These are phyloP conservation scores for Salicornia ramosissima DNA, from an alignment of 148 eudicot species.

Conservation along the genomic window DNA sequence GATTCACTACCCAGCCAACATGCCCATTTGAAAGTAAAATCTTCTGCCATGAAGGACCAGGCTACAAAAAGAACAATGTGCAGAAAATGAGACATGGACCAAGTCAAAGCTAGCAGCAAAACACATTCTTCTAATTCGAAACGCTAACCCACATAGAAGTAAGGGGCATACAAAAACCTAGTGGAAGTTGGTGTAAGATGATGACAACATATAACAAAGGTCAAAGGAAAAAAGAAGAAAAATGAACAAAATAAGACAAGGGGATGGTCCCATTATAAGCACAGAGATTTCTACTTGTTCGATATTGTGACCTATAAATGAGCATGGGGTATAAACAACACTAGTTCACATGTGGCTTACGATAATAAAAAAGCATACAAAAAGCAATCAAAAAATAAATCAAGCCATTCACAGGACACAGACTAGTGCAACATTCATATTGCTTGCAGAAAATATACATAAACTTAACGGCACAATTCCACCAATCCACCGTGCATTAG, in stretches of 20 bases:
- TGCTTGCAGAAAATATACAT: neutral
- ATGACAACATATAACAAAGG: neutral
- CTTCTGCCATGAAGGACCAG: slow-evolving; percentile 86
- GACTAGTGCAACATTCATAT: neutral
- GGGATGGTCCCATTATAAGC: too few relatives aligned
- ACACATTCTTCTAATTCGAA: neutral
- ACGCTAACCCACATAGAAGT: neutral
- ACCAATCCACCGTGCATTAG: neutral
- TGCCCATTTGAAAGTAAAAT: slow-evolving; percentile 74
- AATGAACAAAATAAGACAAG: neutral
- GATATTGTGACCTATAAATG: too few relatives aligned
- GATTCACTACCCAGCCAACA: slow-evolving; percentile 72
- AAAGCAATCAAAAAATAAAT: neutral
- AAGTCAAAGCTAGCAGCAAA: neutral
- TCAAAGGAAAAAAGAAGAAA: neutral
- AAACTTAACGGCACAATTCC: neutral
- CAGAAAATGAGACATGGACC: slow-evolving; percentile 17
- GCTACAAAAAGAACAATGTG: slow-evolving; percentile 44
- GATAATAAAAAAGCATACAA: neutral
- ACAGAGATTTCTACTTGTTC: too few relatives aligned
- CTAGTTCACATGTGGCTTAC: neutral
- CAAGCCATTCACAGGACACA: slow-evolving; percentile 6
- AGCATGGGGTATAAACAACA: neutral
- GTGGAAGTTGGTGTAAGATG: neutral
- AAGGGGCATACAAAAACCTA: neutral